Conservation (phyloP, 2,329 filamentous ascomycete species). For the Rosellinia necatrix region DNA sequence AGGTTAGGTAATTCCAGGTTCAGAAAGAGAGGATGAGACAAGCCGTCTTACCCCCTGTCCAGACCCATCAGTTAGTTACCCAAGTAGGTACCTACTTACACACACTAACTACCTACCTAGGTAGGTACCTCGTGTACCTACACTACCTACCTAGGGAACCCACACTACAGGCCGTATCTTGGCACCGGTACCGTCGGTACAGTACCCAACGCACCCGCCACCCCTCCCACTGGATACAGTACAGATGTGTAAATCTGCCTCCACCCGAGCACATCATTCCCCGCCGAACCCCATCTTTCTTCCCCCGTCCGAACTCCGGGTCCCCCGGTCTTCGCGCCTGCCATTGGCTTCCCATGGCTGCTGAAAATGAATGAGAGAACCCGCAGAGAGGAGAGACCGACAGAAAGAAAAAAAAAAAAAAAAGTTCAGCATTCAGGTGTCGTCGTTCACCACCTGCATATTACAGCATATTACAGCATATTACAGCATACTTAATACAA, state of each 20-base stretch:
- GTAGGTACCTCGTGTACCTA: neutral
- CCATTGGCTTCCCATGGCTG: conserved; percentile 25
- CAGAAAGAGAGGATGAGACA: neutral
- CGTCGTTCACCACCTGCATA: conserved; percentile 22
- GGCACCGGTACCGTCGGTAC: no score
- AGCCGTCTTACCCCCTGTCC: neutral
- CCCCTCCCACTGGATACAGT: neutral
- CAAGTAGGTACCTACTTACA: neutral
- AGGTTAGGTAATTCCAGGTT: no score
- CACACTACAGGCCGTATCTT: no score
- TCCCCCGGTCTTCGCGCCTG: neutral
- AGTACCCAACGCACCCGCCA: neutral
- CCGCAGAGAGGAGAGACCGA: neutral
- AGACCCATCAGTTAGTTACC: no score
- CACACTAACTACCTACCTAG: neutral
- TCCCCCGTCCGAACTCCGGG: conserved; percentile 13
- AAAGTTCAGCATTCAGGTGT: conserved; percentile 25
- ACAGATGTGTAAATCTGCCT: neutral
- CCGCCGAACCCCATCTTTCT: neutral
- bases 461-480: no score
- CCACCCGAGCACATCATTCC: neutral
- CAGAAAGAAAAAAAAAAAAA: neutral
- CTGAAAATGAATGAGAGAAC: conserved; percentile 18
- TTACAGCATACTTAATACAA: conserved; percentile 1
- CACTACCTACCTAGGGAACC: neutral